Base-by-base conservation (phyloP, 140 eudicot species). In the Oenanthe javanica region DNA sequence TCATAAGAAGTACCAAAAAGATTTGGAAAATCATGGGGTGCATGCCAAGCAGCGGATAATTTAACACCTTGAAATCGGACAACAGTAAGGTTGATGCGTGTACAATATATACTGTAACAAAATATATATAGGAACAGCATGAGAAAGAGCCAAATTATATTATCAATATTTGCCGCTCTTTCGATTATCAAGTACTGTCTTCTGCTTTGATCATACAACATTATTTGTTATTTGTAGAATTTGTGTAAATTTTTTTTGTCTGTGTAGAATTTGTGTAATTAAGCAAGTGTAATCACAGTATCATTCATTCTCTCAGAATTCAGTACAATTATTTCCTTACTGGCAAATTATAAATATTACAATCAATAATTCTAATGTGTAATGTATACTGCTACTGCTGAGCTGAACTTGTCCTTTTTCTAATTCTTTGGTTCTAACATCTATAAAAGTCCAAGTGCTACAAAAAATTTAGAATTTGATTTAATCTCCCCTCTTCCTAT, bases 21-120 rank as follows among this genome's bases (percentile, higher is more conserved):
- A 57, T 93, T 8, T 85, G 93, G 90, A 91, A 83, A 78, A 14
- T 91, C 18, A 77, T 93, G 43, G 91, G 93, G 67, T 93, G 98
- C 84, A 51, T 89, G n/a, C 81, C 82, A 6, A 79, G 79, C 80
- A 81, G 50, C 54, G 87, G 82, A 9, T 82, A 81, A 77, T 73
- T 43, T 46, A 13, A n/a, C 36, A 40, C 25, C 76, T 42, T 71
- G 47, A 71, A 5, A 61, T n/a, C 14, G 14, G 50, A 40, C 1
- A 0, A 38, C 50, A 71, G 23, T 16, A 36, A 31, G 10, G 5
- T 71, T 40, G 11, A 14, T 9, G 54, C 45, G 13, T 25, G 36
- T 25, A 48, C 78, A n/a, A 8, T 0, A 31, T 31, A 31, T 31
- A 75, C 12, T 13, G 48, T 0, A 21, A 47, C 18, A 18, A 13